A percentile compares a stretch with the other conserved stretches of the same genome.
These are phyloP conservation scores for Saturnispora halmiae DNA, from an alignment of 805 yeast species.

Conservation along the genomic window DNA sequence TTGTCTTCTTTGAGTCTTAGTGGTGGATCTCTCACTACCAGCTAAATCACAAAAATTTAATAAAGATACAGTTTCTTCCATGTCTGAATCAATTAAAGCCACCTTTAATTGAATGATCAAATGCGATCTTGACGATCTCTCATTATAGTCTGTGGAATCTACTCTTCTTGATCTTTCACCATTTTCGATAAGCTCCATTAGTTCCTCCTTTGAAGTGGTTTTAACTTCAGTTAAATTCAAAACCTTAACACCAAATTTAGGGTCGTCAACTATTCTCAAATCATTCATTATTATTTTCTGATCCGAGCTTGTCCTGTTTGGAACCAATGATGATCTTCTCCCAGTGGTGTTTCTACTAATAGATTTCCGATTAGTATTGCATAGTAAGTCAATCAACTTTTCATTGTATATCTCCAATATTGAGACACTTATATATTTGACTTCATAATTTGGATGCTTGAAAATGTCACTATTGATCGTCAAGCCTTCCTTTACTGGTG, in stretches of 20 bases:
- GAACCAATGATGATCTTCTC: background rate
- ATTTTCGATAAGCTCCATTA: slow-evolving; percentile 46
- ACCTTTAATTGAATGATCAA: slow-evolving; percentile 72
- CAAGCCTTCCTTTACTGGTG: slow-evolving; percentile 9
- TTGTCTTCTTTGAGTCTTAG: slow-evolving; percentile 71
- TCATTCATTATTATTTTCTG: slow-evolving; percentile 32
- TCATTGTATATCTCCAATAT: slow-evolving; percentile 87
- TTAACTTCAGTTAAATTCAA: slow-evolving; percentile 60
- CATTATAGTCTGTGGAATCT: slow-evolving; percentile 82
- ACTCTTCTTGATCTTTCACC: slow-evolving; percentile 77
- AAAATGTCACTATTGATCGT: slow-evolving; percentile 5
- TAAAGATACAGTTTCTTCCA: slow-evolving; percentile 41
- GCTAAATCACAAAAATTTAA: slow-evolving; percentile 90
- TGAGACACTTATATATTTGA: slow-evolving; percentile 47
- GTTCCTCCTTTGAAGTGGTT: slow-evolving; percentile 49
- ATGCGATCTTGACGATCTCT: slow-evolving; percentile 84
- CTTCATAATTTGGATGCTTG: slow-evolving; percentile 18
- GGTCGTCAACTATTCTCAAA: slow-evolving; percentile 70
- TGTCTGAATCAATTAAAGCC: slow-evolving; percentile 21
- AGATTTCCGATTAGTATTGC: slow-evolving; percentile 24
- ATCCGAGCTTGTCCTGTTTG: slow-evolving; percentile 9
- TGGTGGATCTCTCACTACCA: slow-evolving; percentile 85
- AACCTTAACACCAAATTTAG: slow-evolving; percentile 61
- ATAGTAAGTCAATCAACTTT: slow-evolving; percentile 66
- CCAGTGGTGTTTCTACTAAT: too few species aligned